Base-by-base conservation (phyloP, 83 land plant genomes). In the Picea abies region DNA sequence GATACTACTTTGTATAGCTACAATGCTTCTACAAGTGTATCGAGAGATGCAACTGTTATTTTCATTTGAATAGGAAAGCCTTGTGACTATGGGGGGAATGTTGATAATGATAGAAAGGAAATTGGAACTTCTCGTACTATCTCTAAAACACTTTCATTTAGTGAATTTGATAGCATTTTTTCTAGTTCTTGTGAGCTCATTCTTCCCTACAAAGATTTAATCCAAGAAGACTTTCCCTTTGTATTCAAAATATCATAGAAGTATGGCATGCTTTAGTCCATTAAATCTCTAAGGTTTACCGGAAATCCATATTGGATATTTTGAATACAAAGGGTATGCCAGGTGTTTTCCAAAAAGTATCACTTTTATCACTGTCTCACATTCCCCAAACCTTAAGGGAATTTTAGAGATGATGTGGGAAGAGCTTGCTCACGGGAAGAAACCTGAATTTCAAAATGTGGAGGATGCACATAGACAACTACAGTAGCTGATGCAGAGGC, bases 21-120 rank as follows among this genome's bases (percentile, higher is more conserved):
- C 58, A 79, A 68, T 37, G 84, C 89, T 73, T 80, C 85, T 66
- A 19, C 9, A 12, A 86, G 79, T 76, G n/a, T 4, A 52, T 11
- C 68, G 44, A 80, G 76, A 78, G 82, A 82, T 32, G 58, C 81
- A 73, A 76, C 39, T 32, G 82, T 80, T 63, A 82, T 98, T 58
- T 98, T 98, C 80, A 98, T 98, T 26, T 94, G 96, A 60, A 96
- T 93, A 63, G 97, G 99, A 26, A 91, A 90, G 32, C 99, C 97
- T 35, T 98, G 99, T 88, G 91, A 92, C 35, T 98, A 99, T 84
- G 90, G 92, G 70, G 64, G 49, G 47, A 67, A 69, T 5, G 44
- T 63, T 84, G 75, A 10, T 60, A 80, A 41, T 70, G 76, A 81
- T 35, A 63, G 63, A 2, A 66, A 44, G 60, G 76, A 22, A n/a